Evolutionary conservation across 148 eudicot genomes (phyloP).

Genomic region (Vaccinium myrtillus): DNA sequence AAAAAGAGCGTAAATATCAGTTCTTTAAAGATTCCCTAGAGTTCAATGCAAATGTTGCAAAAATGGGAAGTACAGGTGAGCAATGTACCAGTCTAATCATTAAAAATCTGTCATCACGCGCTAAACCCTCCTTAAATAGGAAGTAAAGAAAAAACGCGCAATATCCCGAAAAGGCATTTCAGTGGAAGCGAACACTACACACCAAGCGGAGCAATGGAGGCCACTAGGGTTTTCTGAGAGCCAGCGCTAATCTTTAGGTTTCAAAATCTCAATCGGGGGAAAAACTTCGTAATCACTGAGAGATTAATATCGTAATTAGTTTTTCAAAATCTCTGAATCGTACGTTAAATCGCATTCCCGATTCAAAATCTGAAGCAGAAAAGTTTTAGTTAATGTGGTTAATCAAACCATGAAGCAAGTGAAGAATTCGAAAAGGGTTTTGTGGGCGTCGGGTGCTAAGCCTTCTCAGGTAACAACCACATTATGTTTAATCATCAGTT

Average conservation of each 20-base stretch:
- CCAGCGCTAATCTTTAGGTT: neutral
- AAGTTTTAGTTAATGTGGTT: neutral
- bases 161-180: neutral
- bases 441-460: slow-evolving; percentile 35
- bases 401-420: neutral
- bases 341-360: neutral
- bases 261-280: neutral
- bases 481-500: neutral
- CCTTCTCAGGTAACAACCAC: slow-evolving; percentile 35
- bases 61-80: too few species aligned
- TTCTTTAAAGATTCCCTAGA: too few species aligned
- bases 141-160: neutral
- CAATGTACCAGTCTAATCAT: too few species aligned
- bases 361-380: neutral
- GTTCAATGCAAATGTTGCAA: too few species aligned
- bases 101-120: neutral
- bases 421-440: slow-evolving; percentile 27
- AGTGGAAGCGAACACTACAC: neutral
- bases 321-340: neutral
- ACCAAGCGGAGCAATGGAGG: neutral
- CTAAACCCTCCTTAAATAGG: neutral
- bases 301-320: neutral
- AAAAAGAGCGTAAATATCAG: too few species aligned
- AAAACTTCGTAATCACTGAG: neutral
- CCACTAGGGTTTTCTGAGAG: neutral